Conservation (phyloP, 495 filamentous ascomycete species). For the Tetracladium setigerum region DNA sequence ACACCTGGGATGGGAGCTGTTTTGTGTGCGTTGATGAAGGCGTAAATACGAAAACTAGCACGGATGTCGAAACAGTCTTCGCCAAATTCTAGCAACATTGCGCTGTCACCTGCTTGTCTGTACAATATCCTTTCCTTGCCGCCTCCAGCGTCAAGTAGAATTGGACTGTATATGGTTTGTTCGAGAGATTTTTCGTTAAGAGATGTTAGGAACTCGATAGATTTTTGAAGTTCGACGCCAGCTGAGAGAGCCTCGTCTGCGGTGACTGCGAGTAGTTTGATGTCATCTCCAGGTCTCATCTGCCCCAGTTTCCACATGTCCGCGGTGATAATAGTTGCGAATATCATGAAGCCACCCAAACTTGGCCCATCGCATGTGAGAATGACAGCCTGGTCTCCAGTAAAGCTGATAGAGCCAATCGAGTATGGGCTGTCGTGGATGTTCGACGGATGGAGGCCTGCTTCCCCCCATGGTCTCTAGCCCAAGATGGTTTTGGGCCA, state of each 20-base stretch:
- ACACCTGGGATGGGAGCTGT: neutral
- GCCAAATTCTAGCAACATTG: too few relatives aligned
- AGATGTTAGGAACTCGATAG: slow-evolving; percentile 27
- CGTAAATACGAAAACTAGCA: too few relatives aligned
- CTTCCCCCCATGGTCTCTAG: slow-evolving; percentile 51
- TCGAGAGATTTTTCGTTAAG: slow-evolving; percentile 5
- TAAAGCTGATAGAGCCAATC: slow-evolving; percentile 45
- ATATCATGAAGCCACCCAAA: slow-evolving; percentile 51
- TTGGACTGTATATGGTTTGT: slow-evolving; percentile 14
- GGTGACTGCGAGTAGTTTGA: slow-evolving; percentile 37
- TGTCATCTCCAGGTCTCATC: slow-evolving; percentile 49
- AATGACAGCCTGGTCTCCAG: slow-evolving; percentile 49
- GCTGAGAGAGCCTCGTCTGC: slow-evolving; percentile 36
- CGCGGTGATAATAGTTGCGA: slow-evolving; percentile 44
- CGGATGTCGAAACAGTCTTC: too few relatives aligned
- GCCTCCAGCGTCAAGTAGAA: slow-evolving; percentile 24
- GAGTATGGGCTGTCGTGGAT: slow-evolving; percentile 46
- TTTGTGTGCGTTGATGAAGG: too few relatives aligned
- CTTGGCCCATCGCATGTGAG: slow-evolving; percentile 51
- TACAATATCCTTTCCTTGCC: neutral
- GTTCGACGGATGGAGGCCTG: slow-evolving; percentile 52
- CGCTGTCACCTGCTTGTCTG: too few relatives aligned
- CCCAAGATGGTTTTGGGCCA: slow-evolving; percentile 48
- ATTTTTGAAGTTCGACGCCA: slow-evolving; percentile 27
- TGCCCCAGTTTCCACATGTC: slow-evolving; percentile 55